Evolutionary conservation across 352 stramenopile genomes (phyloP).

Genomic region (Pythium aphanidermatum): DNA sequence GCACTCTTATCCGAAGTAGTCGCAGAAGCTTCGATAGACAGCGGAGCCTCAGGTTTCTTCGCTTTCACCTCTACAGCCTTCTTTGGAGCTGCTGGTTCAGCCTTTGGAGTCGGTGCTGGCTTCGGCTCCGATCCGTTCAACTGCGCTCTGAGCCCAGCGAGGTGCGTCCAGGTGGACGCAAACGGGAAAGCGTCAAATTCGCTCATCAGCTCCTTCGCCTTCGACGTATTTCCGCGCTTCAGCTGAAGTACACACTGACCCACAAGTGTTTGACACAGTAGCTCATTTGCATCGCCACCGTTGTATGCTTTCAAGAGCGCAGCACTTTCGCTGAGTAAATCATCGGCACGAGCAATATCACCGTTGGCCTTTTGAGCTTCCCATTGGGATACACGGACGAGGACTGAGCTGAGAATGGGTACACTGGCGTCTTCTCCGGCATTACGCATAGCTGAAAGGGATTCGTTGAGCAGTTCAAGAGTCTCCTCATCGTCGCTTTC

Average conservation of each 20-base stretch:
- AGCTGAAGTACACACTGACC: slow-evolving; percentile 53
- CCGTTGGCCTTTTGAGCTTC: slow-evolving; percentile 8
- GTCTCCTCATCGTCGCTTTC: slow-evolving; percentile 6
- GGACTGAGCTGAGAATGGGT: slow-evolving; percentile 2
- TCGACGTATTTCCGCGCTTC: slow-evolving; percentile 26
- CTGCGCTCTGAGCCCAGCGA: slow-evolving; percentile 36
- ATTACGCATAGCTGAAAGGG: slow-evolving; percentile 1
- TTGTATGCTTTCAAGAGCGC: slow-evolving; percentile 1
- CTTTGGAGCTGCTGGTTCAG: slow-evolving; percentile 3
- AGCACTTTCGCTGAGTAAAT: slow-evolving; percentile 12
- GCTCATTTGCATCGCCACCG: slow-evolving; percentile 13
- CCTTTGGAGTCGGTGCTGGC: too few relatives aligned
- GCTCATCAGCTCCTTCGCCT: slow-evolving; percentile 29
- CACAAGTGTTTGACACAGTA: slow-evolving; percentile 41
- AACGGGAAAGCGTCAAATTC: slow-evolving; percentile 36
- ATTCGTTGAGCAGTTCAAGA: slow-evolving; percentile 13
- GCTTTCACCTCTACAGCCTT: slow-evolving; percentile 3
- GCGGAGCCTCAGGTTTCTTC: background rate
- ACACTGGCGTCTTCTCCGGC: background rate
- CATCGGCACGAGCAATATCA: slow-evolving; percentile 3
- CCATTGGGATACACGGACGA: slow-evolving; percentile 16
- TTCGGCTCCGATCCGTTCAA: slow-evolving; percentile 15
- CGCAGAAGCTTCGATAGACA: too few relatives aligned
- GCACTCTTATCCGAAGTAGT: slow-evolving; percentile 1
- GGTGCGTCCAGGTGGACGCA: slow-evolving; percentile 24